A percentile compares a stretch with the other conserved stretches of the same genome.
Conservation (phyloP, 2,329 filamentous ascomycete genomes). For the Trichocomaceae sp. region DNA sequence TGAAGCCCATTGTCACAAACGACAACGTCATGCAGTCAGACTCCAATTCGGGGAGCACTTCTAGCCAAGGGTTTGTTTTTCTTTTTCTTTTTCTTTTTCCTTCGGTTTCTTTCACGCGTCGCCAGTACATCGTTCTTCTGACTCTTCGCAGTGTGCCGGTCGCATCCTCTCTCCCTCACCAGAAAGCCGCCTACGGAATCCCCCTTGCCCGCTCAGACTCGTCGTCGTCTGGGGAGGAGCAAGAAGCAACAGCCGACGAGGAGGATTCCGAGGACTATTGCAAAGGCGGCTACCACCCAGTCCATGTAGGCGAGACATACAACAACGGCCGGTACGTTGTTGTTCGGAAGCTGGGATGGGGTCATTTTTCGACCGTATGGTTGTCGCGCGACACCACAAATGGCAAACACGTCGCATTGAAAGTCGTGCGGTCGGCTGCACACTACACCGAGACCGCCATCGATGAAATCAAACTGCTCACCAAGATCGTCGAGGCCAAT, state of each 20-base stretch:
- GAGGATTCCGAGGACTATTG: conserved; percentile 99
- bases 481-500: conserved; percentile 93
- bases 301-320: conserved; percentile 90
- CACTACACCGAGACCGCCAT: conserved; percentile 99
- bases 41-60: conserved; percentile 36
- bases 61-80: conserved; percentile 37
- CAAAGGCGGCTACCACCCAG: conserved; percentile 97
- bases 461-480: conserved; percentile 97
- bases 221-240: conserved; percentile 70
- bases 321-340: conserved; percentile 96
- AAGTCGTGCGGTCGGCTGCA: conserved; percentile 93
- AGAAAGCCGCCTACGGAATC: conserved; percentile 44
- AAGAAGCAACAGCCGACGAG: conserved; percentile 92
- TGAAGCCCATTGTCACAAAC: conserved; percentile 62
- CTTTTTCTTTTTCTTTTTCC: conserved; percentile 13
- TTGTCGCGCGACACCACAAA: conserved; percentile 74
- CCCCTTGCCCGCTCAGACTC: conserved; percentile 67
- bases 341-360: conserved; percentile 94
- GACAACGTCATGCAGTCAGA: conserved; percentile 46
- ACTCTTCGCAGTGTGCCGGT: conserved; percentile 19
- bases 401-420: conserved; percentile 91
- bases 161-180: conserved; percentile 36
- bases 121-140: background rate
- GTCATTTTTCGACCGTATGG: conserved; percentile 98
- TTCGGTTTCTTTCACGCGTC: too few species aligned